Conservation (phyloP, 495 filamentous ascomycete genomes). For the Hypoxylon lienhwacheense region DNA sequence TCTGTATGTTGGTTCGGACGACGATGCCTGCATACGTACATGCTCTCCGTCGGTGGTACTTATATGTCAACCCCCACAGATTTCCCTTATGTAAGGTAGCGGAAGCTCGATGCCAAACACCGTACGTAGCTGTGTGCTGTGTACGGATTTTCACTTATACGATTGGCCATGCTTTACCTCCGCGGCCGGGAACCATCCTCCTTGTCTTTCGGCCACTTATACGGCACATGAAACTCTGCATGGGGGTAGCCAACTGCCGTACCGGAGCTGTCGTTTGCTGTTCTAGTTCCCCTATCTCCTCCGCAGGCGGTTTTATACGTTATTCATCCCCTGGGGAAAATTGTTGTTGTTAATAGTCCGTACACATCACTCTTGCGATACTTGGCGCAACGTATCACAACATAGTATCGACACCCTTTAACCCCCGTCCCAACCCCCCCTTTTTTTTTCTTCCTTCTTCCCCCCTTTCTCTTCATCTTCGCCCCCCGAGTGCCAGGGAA, state of each 20-base stretch:
- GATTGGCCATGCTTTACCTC: background rate
- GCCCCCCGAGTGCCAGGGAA: constrained; percentile 2
- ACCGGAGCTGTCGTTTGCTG: background rate
- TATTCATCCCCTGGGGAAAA: constrained; percentile 8
- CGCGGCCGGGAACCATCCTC: background rate
- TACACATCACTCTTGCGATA: constrained; percentile 20
- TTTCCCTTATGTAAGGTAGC: constrained; percentile 32
- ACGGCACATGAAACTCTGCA: background rate
- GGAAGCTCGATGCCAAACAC: constrained; percentile 14
- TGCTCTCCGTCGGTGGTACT: constrained; percentile 30
- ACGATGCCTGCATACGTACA: constrained; percentile 34
- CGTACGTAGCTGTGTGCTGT: background rate
- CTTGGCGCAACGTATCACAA: constrained; percentile 17
- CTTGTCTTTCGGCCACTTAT: constrained; percentile 8
- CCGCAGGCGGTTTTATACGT: background rate
- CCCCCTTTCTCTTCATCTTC: background rate
- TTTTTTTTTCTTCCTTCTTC: too few relatives aligned
- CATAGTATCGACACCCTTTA: constrained; percentile 11
- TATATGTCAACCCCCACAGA: constrained; percentile 36
- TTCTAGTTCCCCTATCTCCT: background rate
- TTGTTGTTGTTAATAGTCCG: constrained; percentile 20
- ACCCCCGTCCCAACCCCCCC: background rate
- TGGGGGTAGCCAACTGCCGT: background rate
- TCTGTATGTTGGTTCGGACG: constrained; percentile 32
- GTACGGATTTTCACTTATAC: constrained; percentile 2